phyloP scores from a whole-genome alignment of 345 rosid genomes.

The Citropsis articulata region DNA sequence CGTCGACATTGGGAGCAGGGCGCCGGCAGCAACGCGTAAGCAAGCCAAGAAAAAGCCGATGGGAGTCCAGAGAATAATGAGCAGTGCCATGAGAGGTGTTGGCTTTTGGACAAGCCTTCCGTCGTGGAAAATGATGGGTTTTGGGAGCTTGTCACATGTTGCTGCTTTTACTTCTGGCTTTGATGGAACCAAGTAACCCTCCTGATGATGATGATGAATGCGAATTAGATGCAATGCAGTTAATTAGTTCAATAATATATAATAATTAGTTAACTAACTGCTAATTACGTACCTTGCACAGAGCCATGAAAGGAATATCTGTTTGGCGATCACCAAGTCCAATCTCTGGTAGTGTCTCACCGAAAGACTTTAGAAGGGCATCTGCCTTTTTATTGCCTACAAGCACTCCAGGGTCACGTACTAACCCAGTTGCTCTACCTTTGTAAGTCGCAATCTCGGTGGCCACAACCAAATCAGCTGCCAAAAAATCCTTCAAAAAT shows the following conservation, averaged over 20 bases:
- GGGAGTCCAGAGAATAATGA: slow-evolving; percentile 69
- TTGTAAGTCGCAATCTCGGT: slow-evolving; percentile 49
- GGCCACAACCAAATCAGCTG: slow-evolving; percentile 60
- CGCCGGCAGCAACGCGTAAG: slow-evolving; percentile 53
- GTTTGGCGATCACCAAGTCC: slow-evolving; percentile 54
- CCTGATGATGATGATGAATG: slow-evolving; percentile 21
- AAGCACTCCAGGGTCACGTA: slow-evolving; percentile 40
- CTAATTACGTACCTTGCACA: slow-evolving; percentile 48
- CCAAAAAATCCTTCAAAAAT: slow-evolving; percentile 57
- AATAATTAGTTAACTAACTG: too few relatives aligned
- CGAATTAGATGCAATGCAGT: too few relatives aligned
- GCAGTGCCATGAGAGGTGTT: slow-evolving; percentile 53
- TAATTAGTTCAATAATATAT: too few relatives aligned
- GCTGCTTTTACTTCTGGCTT: slow-evolving; percentile 31
- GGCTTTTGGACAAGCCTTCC: slow-evolving; percentile 78
- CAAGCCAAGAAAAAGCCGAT: slow-evolving; percentile 61
- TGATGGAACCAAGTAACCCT: slow-evolving; percentile 36
- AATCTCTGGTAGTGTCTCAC: slow-evolving; percentile 41
- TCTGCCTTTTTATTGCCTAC: slow-evolving; percentile 49
- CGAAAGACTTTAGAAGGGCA: slow-evolving; percentile 41
- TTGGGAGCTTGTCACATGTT: slow-evolving; percentile 40
- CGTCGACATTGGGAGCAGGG: slow-evolving; percentile 60
- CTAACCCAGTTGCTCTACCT: slow-evolving; percentile 75
- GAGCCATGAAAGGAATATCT: slow-evolving; percentile 44
- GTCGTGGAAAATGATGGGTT: slow-evolving; percentile 75